phyloP scores from a whole-genome alignment of 2,329 filamentous ascomycete genomes.

The Didymella glomerata region DNA sequence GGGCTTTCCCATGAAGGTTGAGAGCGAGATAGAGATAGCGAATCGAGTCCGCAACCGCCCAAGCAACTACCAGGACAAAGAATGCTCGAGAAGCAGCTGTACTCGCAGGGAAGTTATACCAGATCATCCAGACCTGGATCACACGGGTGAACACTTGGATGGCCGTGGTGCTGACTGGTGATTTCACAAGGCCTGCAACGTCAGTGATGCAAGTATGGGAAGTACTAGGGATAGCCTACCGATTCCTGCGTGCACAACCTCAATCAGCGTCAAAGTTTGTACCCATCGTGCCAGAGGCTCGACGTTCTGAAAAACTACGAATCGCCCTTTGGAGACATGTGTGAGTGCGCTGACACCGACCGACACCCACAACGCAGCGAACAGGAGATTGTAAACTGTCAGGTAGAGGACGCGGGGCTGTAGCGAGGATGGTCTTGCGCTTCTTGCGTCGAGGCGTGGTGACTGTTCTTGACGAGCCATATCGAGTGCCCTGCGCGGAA shows the following conservation, averaged over 20 bases:
- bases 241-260: slow-evolving; percentile 32
- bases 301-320: slow-evolving; percentile 25
- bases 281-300: slow-evolving; percentile 30
- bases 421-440: neutral
- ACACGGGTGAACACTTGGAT: slow-evolving; percentile 36
- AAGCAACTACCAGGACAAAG: slow-evolving; percentile 31
- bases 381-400: slow-evolving; percentile 34
- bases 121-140: slow-evolving; percentile 43
- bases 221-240: slow-evolving; percentile 13
- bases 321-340: neutral
- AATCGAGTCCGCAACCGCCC: slow-evolving; percentile 34
- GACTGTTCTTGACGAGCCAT: neutral
- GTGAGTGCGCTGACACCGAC: slow-evolving; percentile 19
- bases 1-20: slow-evolving; percentile 32
- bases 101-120: slow-evolving; percentile 31
- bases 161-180: slow-evolving; percentile 35
- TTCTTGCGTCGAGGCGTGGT: neutral
- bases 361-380: slow-evolving; percentile 30
- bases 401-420: slow-evolving; percentile 29
- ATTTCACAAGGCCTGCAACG: slow-evolving; percentile 31
- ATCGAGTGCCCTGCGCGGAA: neutral
- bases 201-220: neutral
- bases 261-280: slow-evolving; percentile 34
- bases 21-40: slow-evolving; percentile 34
- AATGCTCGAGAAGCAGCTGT: slow-evolving; percentile 32